Conservation (phyloP, 2,329 filamentous ascomycete species). For the Fusarium musae region DNA sequence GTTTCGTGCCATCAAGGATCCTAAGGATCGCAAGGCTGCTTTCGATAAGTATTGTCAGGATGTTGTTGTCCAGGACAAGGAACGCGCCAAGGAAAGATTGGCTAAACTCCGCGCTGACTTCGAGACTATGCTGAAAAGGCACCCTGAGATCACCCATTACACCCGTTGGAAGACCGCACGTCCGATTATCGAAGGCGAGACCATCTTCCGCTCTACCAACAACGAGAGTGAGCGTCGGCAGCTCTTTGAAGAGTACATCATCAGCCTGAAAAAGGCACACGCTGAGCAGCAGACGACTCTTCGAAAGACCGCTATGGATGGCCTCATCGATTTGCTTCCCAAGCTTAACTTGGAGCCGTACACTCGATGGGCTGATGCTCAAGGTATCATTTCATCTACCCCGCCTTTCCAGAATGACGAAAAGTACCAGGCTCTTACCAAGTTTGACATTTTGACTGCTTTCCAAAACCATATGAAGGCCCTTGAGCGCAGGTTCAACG, state of each 20-base stretch:
- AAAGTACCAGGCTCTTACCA: conserved; percentile 86
- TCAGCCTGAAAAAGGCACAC: conserved; percentile 83
- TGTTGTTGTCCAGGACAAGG: conserved; percentile 90
- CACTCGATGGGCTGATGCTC: conserved; percentile 92
- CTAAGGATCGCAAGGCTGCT: conserved; percentile 86
- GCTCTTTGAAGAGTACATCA: conserved; percentile 93
- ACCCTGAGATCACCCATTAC: conserved; percentile 97
- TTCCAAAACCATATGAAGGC: conserved; percentile 97
- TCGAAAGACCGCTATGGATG: conserved; percentile 85
- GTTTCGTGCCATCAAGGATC: conserved; percentile 92
- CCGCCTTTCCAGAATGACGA: conserved; percentile 81
- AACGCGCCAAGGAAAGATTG: conserved; percentile 91
- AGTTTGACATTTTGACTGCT: conserved; percentile 88
- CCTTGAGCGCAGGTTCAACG: conserved; percentile 91
- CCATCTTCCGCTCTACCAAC: conserved; percentile 91
- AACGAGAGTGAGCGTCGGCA: conserved; percentile 88
- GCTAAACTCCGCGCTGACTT: conserved; percentile 94
- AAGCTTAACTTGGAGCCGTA: conserved; percentile 89
- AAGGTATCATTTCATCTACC: conserved; percentile 81
- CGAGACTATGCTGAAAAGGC: conserved; percentile 92
- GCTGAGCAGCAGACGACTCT: conserved; percentile 77
- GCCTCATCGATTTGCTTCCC: conserved; percentile 80
- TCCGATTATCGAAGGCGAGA: conserved; percentile 93
- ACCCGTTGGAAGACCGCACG: conserved; percentile 97
- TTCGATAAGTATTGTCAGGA: conserved; percentile 97